Evolutionary conservation across 352 stramenopile species (phyloP), one percentile per base, ranked within the genome.

Genomic region (Pythium phragmitis): DNA sequence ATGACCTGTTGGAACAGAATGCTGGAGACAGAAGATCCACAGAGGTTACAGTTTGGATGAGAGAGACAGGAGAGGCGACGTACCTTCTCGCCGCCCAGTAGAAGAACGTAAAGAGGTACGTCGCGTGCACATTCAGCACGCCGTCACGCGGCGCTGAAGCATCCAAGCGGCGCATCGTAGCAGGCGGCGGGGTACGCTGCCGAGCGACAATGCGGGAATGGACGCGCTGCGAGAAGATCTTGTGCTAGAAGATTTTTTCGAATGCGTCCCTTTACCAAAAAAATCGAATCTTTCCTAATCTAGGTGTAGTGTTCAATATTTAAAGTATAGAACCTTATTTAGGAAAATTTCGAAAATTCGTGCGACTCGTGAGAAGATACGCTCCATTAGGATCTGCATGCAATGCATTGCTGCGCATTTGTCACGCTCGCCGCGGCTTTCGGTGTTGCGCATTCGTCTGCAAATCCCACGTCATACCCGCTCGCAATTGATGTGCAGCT

Each of bases 1-100:
- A 79, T 69, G 21, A 76, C 49, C 60, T 79, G 72, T 48, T 79
- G 68, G 39, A 76, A 79, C 36, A 78, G 63, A 36, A 78, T 78
- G 57, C 64, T 74, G 55, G 41, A 46, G n/a, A 46, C 13, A 46
- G 41, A n/a, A 46, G 41, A 46, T 0, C n/a, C 41, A 46, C 41
- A n/a, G 2, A 46, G 13, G n/a, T 14, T 46, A 46, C 41, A 30
- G 26, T 30, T 30, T 5, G 26, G 26, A 30, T 30, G 26, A 5
- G 1, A 30, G 26, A 3, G 26, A 30, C 3, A 30, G 4, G 26
- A 30, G 26, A 30, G 26, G 26, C 26, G 26, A 30, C 26, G 26
- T 8, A 60, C 53, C 53, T 60, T 8, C 42, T 56, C 33, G 62
- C 62, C 23, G 62, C 62, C 62, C 62, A 69, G 62, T 60, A 69